A percentile compares a stretch with the other conserved stretches of the same genome.
phyloP scores from a whole-genome alignment of 176 grass and related monocot genomes.

The Eragrostis nindensis region DNA sequence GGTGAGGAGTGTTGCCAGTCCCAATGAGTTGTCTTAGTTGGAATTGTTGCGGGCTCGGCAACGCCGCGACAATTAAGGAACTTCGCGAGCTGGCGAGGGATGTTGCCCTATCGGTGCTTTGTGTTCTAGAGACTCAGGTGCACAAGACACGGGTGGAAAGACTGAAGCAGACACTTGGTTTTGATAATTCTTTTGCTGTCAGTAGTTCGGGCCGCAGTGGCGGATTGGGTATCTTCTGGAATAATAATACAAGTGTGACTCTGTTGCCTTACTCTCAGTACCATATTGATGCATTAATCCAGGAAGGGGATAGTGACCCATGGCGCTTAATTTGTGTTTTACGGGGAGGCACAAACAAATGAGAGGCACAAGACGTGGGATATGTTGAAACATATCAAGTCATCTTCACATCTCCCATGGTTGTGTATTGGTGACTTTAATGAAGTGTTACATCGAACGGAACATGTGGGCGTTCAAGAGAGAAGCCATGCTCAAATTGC shows the following conservation, averaged over 20 bases:
- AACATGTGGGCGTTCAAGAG: neutral
- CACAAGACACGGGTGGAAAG: neutral
- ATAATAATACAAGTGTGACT: neutral
- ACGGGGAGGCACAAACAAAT: neutral
- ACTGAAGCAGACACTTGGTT: neutral
- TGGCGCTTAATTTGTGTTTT: neutral
- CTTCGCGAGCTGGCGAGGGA: neutral
- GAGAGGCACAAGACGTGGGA: neutral
- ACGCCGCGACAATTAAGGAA: neutral
- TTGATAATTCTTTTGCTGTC: neutral
- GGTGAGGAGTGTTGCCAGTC: neutral
- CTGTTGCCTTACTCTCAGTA: neutral
- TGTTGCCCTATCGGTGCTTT: neutral
- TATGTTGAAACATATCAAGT: neutral
- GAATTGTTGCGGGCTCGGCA: neutral
- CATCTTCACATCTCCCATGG: neutral
- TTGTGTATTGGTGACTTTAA: neutral
- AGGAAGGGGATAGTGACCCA: neutral
- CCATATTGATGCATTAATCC: neutral
- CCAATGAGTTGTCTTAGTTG: neutral
- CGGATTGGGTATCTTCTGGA: neutral
- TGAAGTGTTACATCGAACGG: neutral
- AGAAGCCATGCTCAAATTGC: neutral
- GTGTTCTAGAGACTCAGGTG: neutral
- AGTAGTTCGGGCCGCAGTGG: no score